Conservation (phyloP, 306 rosid species). For the Sicyos baderoa region DNA sequence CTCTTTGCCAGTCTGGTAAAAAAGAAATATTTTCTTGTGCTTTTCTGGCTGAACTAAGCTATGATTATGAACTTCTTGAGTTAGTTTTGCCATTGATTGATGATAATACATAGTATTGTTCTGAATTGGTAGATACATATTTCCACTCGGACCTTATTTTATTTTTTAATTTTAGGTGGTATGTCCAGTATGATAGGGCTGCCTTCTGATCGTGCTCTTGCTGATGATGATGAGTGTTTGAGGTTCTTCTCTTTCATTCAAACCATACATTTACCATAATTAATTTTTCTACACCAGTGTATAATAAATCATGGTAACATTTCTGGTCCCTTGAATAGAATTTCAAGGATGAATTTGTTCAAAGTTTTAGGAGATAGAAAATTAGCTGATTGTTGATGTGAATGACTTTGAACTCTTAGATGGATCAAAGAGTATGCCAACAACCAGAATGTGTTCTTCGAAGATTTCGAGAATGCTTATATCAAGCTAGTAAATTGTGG, state of each 20-base stretch:
- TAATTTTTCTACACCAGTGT: neutral
- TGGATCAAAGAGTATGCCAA: slow-evolving; percentile 77
- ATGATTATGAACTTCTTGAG: neutral
- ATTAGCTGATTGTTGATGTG: slow-evolving; percentile 13
- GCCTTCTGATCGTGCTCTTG: slow-evolving; percentile 87
- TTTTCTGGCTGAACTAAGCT: neutral
- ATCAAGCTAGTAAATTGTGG: slow-evolving; percentile 83
- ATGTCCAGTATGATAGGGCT: slow-evolving; percentile 85
- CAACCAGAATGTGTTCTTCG: slow-evolving; percentile 59
- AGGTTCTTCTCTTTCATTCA: slow-evolving; percentile 41
- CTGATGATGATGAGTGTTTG: slow-evolving; percentile 74
- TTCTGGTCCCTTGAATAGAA: neutral
- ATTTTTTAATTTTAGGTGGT: slow-evolving; percentile 45
- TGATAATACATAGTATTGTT: neutral
- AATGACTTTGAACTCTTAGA: slow-evolving; percentile 36
- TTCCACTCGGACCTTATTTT: neutral
- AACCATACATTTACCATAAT: neutral
- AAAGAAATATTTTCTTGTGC: neutral
- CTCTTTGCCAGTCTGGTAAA: neutral
- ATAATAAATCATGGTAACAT: neutral
- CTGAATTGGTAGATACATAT: neutral
- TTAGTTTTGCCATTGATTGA: neutral
- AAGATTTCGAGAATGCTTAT: slow-evolving; percentile 73
- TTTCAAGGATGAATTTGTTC: neutral
- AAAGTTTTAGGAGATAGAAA: neutral